Evolutionary conservation across 202 grass and related monocot species (phyloP).

Genomic region (Sporobolus alterniflorus): DNA sequence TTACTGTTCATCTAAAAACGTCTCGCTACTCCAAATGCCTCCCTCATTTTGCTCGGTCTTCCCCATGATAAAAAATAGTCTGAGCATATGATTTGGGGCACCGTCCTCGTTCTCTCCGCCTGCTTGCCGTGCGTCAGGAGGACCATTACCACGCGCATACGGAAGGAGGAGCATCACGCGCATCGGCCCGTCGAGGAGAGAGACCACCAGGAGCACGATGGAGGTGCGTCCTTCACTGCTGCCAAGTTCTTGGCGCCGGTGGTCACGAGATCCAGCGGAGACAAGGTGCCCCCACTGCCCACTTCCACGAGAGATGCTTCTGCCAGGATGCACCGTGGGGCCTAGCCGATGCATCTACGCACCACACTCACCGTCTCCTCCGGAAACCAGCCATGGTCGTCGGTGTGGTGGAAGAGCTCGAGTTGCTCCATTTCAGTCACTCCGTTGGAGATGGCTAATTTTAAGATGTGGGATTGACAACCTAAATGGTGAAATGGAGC

Average conservation of each 20-base stretch:
- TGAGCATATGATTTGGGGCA: too few relatives aligned
- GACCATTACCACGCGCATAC: not conserved
- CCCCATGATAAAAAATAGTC: too few relatives aligned
- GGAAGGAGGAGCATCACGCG: not conserved
- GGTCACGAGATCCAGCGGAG: conserved; percentile 51
- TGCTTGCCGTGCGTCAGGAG: not conserved
- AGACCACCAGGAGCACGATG: conserved; percentile 58
- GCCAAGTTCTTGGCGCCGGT: conserved; percentile 68
- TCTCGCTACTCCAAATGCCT: too few relatives aligned
- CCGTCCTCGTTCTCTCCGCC: conserved; percentile 46
- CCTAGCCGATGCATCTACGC: conserved; percentile 15
- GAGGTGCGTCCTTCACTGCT: conserved; percentile 81
- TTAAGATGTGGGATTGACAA: too few relatives aligned
- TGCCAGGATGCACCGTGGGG: not conserved
- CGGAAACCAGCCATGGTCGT: too few relatives aligned
- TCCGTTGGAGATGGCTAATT: too few relatives aligned
- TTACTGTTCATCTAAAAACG: too few relatives aligned
- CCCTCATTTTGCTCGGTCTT: too few relatives aligned
- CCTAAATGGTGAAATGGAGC: too few relatives aligned
- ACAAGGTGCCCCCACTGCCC: conserved; percentile 31
- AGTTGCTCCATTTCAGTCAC: too few relatives aligned
- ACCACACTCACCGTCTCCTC: conserved; percentile 66
- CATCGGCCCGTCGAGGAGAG: not conserved
- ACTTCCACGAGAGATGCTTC: not conserved
- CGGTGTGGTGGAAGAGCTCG: too few relatives aligned